Evolutionary conservation across 2,329 filamentous ascomycete species (phyloP), one percentile per base, ranked within the genome.

Genomic region (Myriosclerotinia duriaeana): DNA sequence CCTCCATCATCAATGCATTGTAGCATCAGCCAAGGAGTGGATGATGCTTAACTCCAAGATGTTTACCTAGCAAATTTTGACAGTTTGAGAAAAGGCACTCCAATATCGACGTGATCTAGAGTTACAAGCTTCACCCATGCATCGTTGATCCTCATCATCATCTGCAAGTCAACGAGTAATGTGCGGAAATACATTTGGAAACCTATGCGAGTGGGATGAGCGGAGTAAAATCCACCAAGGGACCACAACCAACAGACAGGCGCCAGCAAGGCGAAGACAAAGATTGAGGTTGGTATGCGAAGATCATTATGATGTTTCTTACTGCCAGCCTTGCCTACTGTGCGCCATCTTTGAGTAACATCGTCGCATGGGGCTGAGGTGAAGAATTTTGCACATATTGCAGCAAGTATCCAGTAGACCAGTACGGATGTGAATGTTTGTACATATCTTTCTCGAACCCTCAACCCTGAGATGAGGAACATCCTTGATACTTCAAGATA

Each of bases 121-220:
- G 26, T 20, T 53, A 53, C 64, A 65, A 26, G 64, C 64, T 65
- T 44, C 34, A 65, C 34, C 64, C 54, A 65, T 61, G 64, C 55
- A 42, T 48, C 36, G 54, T 65, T 61, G 63, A 65, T 59, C 53
- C 40, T 59, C 63, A 65, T 59, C 63, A 65, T 52, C 14, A 61
- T 50, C 63, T 65, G 63, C 63, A 65, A 34, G 64, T 65, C 64
- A 65, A 65, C 64, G 54, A 65, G 64, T 60, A 65, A 65, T 65
- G 46, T 50, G 64, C 38, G 64, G 38, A 42, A 55, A 34, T 54
- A 36, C 61, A 17, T 65, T 65, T 38, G 34, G 42, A 59, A 52
- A 46, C 30, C 34, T 42, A 52, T 34, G 22, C 53, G 50, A 26
- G 30, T 61, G 58, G 44, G 63, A 52, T 52, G 63, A 53, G 55